These are phyloP conservation scores for Skeletonema costatum DNA, from an alignment of 108 stramenopile species.

Conservation along the genomic window DNA sequence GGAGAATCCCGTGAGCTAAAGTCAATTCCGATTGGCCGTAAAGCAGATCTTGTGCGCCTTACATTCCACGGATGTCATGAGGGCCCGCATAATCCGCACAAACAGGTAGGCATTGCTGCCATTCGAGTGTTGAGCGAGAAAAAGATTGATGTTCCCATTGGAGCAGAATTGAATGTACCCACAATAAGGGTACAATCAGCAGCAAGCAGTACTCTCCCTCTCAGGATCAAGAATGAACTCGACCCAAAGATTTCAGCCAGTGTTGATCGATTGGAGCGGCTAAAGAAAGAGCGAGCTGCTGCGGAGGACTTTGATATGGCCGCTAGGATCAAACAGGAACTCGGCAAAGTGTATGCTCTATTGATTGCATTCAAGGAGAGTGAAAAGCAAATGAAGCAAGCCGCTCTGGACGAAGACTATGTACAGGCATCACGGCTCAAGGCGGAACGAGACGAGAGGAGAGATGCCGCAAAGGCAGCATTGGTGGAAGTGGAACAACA, in stretches of 20 bases:
- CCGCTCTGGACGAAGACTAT: conserved; percentile 48
- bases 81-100: conserved; percentile 34
- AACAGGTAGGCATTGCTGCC: conserved; percentile 56
- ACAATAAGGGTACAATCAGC: not conserved
- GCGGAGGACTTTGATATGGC: conserved; percentile 54
- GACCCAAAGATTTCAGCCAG: conserved; percentile 38
- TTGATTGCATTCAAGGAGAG: conserved; percentile 41
- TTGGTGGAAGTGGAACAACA: conserved; percentile 36
- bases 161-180: not conserved
- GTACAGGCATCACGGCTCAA: conserved; percentile 49
- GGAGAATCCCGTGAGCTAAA: conserved; percentile 53
- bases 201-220: conserved; percentile 21
- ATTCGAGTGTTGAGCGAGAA: conserved; percentile 30
- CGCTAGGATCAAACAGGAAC: conserved; percentile 33
- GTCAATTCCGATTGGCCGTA: conserved; percentile 26
- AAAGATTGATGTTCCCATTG: not conserved
- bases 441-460: conserved; percentile 34
- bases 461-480: conserved; percentile 17
- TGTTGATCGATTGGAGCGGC: conserved; percentile 35
- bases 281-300: conserved; percentile 46
- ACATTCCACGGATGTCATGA: conserved; percentile 28
- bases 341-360: conserved; percentile 40
- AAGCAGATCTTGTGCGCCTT: conserved; percentile 41
- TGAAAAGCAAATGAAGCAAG: conserved; percentile 37
- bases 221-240: conserved; percentile 31